These are phyloP conservation scores for Picea glauca DNA, from an alignment of 75 land plant species.

Conservation along the genomic window DNA sequence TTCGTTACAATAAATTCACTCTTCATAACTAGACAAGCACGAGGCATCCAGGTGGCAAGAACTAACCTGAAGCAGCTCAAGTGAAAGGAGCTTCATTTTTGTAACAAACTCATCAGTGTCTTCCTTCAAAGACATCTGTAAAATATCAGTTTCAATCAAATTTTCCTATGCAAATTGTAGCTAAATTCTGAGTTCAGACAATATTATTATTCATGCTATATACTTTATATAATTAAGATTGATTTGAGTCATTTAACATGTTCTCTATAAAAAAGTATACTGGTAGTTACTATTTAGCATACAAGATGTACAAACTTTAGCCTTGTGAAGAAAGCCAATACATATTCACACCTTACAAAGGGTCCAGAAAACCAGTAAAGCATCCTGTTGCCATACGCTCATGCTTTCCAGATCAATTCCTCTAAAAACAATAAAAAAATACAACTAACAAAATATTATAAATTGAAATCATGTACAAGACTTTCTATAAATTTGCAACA, in stretches of 20 bases:
- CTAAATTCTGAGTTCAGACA: not conserved
- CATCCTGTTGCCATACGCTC: slow-evolving; percentile 80
- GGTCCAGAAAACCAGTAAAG: slow-evolving; percentile 82
- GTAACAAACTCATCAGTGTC: slow-evolving; percentile 83
- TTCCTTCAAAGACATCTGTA: slow-evolving; percentile 98
- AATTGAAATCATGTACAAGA: not conserved
- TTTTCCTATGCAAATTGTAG: not conserved
- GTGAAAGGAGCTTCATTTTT: slow-evolving; percentile 79
- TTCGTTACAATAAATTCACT: not conserved
- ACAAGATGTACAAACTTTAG: slow-evolving; percentile 5
- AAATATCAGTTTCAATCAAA: not conserved
- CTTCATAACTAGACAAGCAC: not conserved
- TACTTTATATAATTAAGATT: not conserved
- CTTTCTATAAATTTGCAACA: not conserved
- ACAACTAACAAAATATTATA: not conserved
- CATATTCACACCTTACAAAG: slow-evolving; percentile 79
- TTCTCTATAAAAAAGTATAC: not conserved
- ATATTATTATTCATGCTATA: not conserved
- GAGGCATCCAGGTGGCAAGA: not conserved
- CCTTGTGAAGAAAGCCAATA: not conserved
- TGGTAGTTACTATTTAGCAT: slow-evolving; percentile 4
- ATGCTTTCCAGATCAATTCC: slow-evolving; percentile 79
- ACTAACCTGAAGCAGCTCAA: slow-evolving; percentile 93
- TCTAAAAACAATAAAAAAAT: slow-evolving; percentile 28
- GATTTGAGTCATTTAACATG: not conserved